Evolutionary conservation across 331 rosid species (phyloP), one percentile per base, ranked within the genome.

Genomic region (Arachis monticola): DNA sequence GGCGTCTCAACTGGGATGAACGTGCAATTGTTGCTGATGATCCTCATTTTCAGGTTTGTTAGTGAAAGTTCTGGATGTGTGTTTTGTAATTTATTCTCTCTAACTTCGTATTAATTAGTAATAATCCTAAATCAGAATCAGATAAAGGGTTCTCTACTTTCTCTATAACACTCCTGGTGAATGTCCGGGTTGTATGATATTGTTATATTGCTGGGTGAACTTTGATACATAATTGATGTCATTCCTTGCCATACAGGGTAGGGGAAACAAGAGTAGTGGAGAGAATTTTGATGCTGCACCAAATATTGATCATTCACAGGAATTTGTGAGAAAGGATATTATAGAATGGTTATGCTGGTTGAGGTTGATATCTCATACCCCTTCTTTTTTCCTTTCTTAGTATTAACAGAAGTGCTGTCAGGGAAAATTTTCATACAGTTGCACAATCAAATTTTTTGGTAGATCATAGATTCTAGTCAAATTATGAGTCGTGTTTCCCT

Each of bases 241-340:
- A 48, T 64, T 48, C 70, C 59, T 27, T 81, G 62, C 75, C 74
- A 55, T 83, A 72, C 85, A 93, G 98, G 98, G 98, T 44, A 84
- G 83, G 79, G 98, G 98, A 84, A 91, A 91, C 86, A 93, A 81
- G 79, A 91, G 98, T 81, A 93, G 96, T 5, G 98, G 98, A 76
- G 98, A 93, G 59, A 80, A 60, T 83, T 93, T 93, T 79, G 97
- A 90, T 35, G 98, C 98, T 55, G 98, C 98, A 61, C 98, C 98
- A 68, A 93, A 93, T 73, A 91, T 91, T 77, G 98, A 93, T 85
- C 98, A 93, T 84, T 93, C 98, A 40, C 98, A 93, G 83, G 96
- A 88, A 17, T 93, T 91, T 85, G 98, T 93, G 79, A 87, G 97
- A 83, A 87, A 82, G 73, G 98, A 93, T 86, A 67, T 93, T 80